Evolutionary conservation across 305 asterid genomes (phyloP), one percentile per base, ranked within the genome.

Genomic region (Fraxinus greggii): DNA sequence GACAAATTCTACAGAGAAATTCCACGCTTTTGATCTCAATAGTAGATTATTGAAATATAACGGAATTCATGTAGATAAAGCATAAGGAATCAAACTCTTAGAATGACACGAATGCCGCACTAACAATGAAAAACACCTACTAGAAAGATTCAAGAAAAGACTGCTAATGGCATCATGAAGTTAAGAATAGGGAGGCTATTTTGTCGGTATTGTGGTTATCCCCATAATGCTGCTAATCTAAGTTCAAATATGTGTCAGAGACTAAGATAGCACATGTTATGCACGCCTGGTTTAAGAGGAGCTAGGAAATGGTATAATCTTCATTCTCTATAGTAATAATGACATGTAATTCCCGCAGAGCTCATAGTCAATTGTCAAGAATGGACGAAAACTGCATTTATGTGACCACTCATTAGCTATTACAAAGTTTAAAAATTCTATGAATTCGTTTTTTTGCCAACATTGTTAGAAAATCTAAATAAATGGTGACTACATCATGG

Each of bases 11-110:
- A 59, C 12, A 51, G 36, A 40, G 35, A 38, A 24, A 31, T 33
- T 63, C 38, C 15, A 79, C 26, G 28, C 48, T 12, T 12, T 48
- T 26, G 35, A 23, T 33, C 31, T 77, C 15, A 7, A 59, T 32
- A n/a, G 36, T 13, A 12, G 4, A 21, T 13, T 15, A 9, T 29
- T 61, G 76, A n/a, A 80, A 13, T 31, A 21, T 3, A 65, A 69
- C 31, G 35, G 63, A 78, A 28, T 61, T 36, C 28, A 69, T 1
- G 48, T 35, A 31, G 26, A 83, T 12, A 23, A 74, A 75, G 75
- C 69, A 36, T 1, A 78, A 28, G 80, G 79, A 86, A 88, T 83
- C 87, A 82, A 85, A 67, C 83, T 80, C 85, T 35, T 67, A 40
- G 80, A 78, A 74, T 76, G 83, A 84, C 82, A 42, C 36, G 75